A percentile compares a stretch with the other conserved stretches of the same genome.
Conservation (phyloP, 192 early-diverging fungal species). For the Anaeromyces robustus region DNA sequence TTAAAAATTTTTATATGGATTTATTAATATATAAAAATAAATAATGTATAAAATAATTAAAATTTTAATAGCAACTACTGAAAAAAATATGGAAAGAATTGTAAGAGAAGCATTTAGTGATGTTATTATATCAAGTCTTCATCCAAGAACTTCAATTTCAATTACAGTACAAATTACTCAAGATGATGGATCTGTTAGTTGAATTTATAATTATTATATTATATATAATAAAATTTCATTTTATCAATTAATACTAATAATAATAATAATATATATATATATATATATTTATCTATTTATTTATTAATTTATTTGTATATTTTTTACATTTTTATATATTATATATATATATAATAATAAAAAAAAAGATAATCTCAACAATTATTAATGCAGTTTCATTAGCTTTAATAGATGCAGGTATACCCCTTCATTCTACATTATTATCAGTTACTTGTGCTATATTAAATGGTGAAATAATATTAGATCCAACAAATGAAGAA, state of each 20-base stretch:
- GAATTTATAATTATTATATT: too few species aligned
- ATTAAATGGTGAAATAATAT: conserved; percentile 28
- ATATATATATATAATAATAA: not conserved
- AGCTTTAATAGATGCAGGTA: conserved; percentile 79
- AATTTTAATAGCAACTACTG: conserved; percentile 29
- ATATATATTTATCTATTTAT: not conserved
- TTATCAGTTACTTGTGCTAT: conserved; percentile 59
- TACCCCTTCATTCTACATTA: conserved; percentile 56
- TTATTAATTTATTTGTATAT: not conserved
- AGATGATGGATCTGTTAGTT: conserved; percentile 68
- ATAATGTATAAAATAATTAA: not conserved
- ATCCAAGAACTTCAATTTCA: conserved; percentile 74
- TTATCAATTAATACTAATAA: not conserved
- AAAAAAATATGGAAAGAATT: conserved; percentile 53
- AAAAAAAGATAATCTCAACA: conserved; percentile 45
- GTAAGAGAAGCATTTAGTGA: conserved; percentile 61
- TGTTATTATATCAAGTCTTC: conserved; percentile 54
- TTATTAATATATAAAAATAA: not conserved
- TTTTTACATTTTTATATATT: not conserved
- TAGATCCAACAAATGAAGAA: conserved; percentile 74
- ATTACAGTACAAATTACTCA: conserved; percentile 72
- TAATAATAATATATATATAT: not conserved
- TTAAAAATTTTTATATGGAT: too few species aligned
- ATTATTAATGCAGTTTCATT: conserved; percentile 70
- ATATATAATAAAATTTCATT: not conserved